Evolutionary conservation across 2,329 filamentous ascomycete genomes (phyloP).

Genomic region (Aspergillus sp.): DNA sequence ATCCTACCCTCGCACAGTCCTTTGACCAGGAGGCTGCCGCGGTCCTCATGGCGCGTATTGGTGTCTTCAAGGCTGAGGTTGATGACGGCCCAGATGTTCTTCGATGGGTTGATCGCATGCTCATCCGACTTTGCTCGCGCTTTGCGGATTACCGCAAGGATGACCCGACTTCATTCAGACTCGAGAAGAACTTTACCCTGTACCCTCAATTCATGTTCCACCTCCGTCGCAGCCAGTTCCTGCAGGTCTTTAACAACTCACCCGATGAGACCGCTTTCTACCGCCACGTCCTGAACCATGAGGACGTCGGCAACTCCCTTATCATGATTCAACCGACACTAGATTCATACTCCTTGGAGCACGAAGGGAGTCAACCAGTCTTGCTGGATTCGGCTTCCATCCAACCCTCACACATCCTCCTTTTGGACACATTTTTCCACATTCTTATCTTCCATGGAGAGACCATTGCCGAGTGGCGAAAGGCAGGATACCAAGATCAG

Average conservation of each 20-base stretch:
- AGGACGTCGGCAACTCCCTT: constrained; percentile 94
- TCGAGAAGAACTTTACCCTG: constrained; percentile 98
- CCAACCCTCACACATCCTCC: constrained; percentile 87
- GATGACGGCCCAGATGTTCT: constrained; percentile 98
- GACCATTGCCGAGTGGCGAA: constrained; percentile 96
- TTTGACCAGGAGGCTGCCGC: constrained; percentile 98
- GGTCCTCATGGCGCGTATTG: constrained; percentile 98
- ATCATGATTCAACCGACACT: constrained; percentile 99
- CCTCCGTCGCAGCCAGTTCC: constrained; percentile 91
- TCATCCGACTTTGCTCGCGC: constrained; percentile 92
- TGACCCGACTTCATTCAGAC: constrained; percentile 91
- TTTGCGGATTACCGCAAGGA: constrained; percentile 99
- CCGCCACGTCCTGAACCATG: constrained; percentile 93
- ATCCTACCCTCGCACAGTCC: constrained; percentile 92
- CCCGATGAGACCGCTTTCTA: constrained; percentile 99
- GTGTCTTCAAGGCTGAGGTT: constrained; percentile 97
- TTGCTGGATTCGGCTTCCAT: constrained; percentile 95
- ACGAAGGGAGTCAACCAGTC: constrained; percentile 91
- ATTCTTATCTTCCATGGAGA: constrained; percentile 99
- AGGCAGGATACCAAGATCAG: constrained; percentile 96
- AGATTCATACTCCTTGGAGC: constrained; percentile 96
- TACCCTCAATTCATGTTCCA: constrained; percentile 99
- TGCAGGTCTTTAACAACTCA: constrained; percentile 99
- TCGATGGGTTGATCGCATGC: constrained; percentile 97
- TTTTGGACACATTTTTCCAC: constrained; percentile 98